Conservation (phyloP, 352 stramenopile species). For the Saprolegnia diclina region DNA sequence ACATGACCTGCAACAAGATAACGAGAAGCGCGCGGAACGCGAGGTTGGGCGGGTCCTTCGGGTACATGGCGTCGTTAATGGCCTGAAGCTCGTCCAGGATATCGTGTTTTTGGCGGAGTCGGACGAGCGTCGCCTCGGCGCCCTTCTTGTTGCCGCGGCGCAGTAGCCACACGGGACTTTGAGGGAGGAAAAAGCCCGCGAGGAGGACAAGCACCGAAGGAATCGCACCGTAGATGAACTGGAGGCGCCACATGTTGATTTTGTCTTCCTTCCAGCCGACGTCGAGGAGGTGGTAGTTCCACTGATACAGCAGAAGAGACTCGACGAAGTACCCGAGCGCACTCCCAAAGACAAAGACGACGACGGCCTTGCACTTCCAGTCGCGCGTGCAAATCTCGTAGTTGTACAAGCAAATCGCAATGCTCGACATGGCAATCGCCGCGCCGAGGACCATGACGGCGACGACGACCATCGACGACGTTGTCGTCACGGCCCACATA, state of each 20-base stretch:
- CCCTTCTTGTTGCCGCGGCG: slow-evolving; percentile 59
- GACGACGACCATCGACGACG: slow-evolving; percentile 58
- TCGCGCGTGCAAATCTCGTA: slow-evolving; percentile 83
- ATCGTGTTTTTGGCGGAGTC: slow-evolving; percentile 77
- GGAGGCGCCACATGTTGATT: slow-evolving; percentile 67
- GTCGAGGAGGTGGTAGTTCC: slow-evolving; percentile 64
- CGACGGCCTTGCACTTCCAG: slow-evolving; percentile 81
- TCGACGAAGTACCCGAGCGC: slow-evolving; percentile 74
- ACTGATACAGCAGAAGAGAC: slow-evolving; percentile 56
- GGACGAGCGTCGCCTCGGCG: slow-evolving; percentile 55
- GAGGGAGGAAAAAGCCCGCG: slow-evolving; percentile 53
- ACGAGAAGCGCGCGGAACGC: slow-evolving; percentile 61
- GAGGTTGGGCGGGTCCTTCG: slow-evolving; percentile 60
- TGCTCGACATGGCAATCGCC: slow-evolving; percentile 72
- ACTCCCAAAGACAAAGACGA: slow-evolving; percentile 73
- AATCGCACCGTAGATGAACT: slow-evolving; percentile 73
- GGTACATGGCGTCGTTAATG: slow-evolving; percentile 53
- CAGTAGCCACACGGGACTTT: slow-evolving; percentile 76
- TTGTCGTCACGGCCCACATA: slow-evolving; percentile 48
- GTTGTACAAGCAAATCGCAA: slow-evolving; percentile 75
- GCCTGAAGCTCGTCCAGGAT: slow-evolving; percentile 73
- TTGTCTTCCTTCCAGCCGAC: slow-evolving; percentile 57
- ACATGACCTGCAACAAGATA: slow-evolving; percentile 54
- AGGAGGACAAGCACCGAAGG: slow-evolving; percentile 59
- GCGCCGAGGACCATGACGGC: slow-evolving; percentile 58